Evolutionary conservation across 2,329 filamentous ascomycete species (phyloP), one percentile per base, ranked within the genome.

Genomic region (Dactylellina sp.): DNA sequence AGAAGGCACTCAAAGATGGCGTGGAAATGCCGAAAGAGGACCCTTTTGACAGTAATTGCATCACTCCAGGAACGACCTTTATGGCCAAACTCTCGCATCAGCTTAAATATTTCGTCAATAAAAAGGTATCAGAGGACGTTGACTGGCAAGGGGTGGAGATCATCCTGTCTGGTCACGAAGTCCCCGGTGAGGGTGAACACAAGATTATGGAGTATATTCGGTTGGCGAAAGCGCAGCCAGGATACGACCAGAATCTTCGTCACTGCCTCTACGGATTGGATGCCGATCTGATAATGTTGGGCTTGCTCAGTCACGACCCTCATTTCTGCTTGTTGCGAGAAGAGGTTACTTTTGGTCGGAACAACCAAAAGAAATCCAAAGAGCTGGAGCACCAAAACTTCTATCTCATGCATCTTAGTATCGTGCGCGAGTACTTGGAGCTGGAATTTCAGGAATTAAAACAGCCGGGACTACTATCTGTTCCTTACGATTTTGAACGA

Each of bases 151-250:
- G 91, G 72, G 95, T 96, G 77, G 93, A 98, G 80, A 89, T 99
- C 78, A 93, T 99, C 60, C 86, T 99, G 71, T 99, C 95, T 4
- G 95, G 96, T 62, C 96, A 99, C 80, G 96, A 99, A 82, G 94
- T 98, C 24, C 95, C 95, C 5, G 95, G 95, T 78, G 96, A 99
- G 83, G 95, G 95, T 79, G 95, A 99, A 82, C 95, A 99, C 85
- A 99, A 99, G 84, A 97, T 99, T 82, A 99, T 99, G 95, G 96
- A 99, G 82, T 99, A 99, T 82, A 99, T 99, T 81, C 91, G 95
- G 78, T 92, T 96, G 82, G 92, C 95, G 75, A 98, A 98, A 85
- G 93, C 94, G 53, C 95, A 99, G 82, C 91, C 91, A 1, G 88
- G 89, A 76, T 99, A 99, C 82, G 89, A 97, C 81, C 87, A 92